Base-by-base conservation (phyloP, 768 basidiomycete species). In the Serendipita sp. region DNA sequence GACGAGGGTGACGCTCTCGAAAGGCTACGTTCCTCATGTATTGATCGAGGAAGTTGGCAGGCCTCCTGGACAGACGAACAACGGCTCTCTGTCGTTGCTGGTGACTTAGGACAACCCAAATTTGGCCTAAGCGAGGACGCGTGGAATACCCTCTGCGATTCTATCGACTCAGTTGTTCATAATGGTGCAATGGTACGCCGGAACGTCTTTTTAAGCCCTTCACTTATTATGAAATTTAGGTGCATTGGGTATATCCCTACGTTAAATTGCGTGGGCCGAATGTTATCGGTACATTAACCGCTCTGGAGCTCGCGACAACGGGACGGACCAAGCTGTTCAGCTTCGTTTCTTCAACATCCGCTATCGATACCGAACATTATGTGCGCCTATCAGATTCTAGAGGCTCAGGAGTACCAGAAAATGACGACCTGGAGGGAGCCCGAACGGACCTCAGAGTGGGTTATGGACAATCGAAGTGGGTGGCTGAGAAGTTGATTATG, bases 181-280 rank as follows among this genome's bases (percentile, higher is more conserved):
- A 99, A 99, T 68, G 96, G 96, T 41, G 96, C 96, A n/a, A 74
- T 97, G 74, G 95, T 94, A 69, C 66, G 87, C 78, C n/a, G 3
- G 32, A n/a, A n/a, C 38, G 35, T 41, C 44, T 23, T 16, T 64
- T 30, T 7, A 3, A 8, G 3, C 41, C 4, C 10, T 38, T 62
- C 32, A 18, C 44, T 34, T 56, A n/a, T 63, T 13, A n/a, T 3
- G 4, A 2, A 3, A 16, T 28, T 48, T 70, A 92, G 91, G 91
- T 98, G 13, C 96, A 99, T 71, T 99, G 96, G 96, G 91, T 99
- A 2, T 99, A 96, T 74, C 92, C 93, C 0, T 99, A 99, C 75
- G 87, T 94, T 72, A 91, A 85, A 72, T 80, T 99, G 10, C 88
- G 94, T 4, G 80, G 86, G 0, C 83, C 94, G 13, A 99, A 99